These are phyloP conservation scores for Gnomoniopsis smithogilvyi DNA, from an alignment of 2,329 filamentous ascomycete species.

Conservation along the genomic window DNA sequence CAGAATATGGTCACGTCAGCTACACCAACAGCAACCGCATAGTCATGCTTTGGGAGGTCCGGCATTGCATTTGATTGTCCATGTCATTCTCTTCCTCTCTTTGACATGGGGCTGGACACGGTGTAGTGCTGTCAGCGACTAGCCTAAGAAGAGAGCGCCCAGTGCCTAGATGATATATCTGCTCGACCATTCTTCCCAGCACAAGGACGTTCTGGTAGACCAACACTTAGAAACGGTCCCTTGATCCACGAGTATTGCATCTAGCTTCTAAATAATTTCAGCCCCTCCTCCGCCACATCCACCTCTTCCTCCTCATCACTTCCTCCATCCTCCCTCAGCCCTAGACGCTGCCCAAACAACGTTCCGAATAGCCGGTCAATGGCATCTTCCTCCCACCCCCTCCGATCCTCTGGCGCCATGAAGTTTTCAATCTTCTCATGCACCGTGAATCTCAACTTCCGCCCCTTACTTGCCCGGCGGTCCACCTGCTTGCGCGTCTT, in stretches of 20 bases:
- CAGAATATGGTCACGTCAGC: constrained; percentile 27
- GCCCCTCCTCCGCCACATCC: constrained; percentile 49
- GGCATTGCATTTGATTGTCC: constrained; percentile 40
- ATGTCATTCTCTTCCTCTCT: constrained; percentile 34
- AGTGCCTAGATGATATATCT: constrained; percentile 1
- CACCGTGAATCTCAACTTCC: constrained; percentile 90
- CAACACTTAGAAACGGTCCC: no score
- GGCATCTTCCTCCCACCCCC: constrained; percentile 75
- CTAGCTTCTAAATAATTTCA: constrained; percentile 50
- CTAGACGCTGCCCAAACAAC: constrained; percentile 67
- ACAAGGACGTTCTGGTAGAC: no score
- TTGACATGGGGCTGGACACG: constrained; percentile 27
- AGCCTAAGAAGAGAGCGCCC: constrained; percentile 1
- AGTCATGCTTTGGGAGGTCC: constrained; percentile 41
- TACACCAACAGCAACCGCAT: constrained; percentile 12
- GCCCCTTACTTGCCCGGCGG: constrained; percentile 89
- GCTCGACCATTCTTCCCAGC: constrained; percentile 6
- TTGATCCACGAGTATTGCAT: constrained; percentile 3
- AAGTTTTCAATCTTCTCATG: constrained; percentile 98
- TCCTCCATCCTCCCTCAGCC: constrained; percentile 56
- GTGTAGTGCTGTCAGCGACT: background rate
- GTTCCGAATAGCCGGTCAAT: constrained; percentile 75
- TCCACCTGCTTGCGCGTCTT: constrained; percentile 84
- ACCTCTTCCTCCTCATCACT: constrained; percentile 48
- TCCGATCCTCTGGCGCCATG: constrained; percentile 86